These are phyloP conservation scores for Leccinum subgranulosum DNA, from an alignment of 768 basidiomycete genomes.

Conservation along the genomic window DNA sequence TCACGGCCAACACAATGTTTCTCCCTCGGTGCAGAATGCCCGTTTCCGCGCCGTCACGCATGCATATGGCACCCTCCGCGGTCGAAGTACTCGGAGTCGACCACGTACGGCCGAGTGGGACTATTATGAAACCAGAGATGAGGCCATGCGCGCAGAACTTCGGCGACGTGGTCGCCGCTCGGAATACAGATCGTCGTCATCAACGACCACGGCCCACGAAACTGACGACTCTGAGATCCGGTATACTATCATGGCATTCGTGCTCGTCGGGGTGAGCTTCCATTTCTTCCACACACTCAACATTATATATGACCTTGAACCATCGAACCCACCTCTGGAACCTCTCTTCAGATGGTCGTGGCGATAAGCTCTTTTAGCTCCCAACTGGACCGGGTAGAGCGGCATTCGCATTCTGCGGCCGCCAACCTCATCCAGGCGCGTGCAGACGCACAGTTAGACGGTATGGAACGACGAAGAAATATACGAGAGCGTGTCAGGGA, in stretches of 20 bases:
- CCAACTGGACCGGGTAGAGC: conserved; percentile 36
- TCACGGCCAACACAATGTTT: conserved; percentile 34
- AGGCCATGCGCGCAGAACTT: conserved; percentile 51
- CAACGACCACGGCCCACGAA: conserved; percentile 3
- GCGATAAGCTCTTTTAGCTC: conserved; percentile 12
- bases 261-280: conserved; percentile 15
- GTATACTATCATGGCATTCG: conserved; percentile 11
- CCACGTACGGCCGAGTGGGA: background rate
- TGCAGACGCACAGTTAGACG: conserved; percentile 52
- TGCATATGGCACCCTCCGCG: conserved; percentile 52
- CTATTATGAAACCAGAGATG: conserved; percentile 21
- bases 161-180: conserved; percentile 39
- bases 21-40: conserved; percentile 46
- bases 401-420: conserved; percentile 48
- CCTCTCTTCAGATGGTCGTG: conserved; percentile 2
- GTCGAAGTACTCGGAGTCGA: background rate
- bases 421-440: conserved; percentile 59
- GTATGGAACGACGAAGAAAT: conserved; percentile 49
- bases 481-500: conserved; percentile 47
- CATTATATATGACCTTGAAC: background rate
- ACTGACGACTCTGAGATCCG: conserved; percentile 3
- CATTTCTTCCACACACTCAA: background rate
- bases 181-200: conserved; percentile 21
- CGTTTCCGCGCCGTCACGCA: conserved; percentile 63
- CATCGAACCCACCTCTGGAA: background rate